These are phyloP conservation scores for Gyrodon lividus DNA, from an alignment of 768 basidiomycete genomes.

Conservation along the genomic window DNA sequence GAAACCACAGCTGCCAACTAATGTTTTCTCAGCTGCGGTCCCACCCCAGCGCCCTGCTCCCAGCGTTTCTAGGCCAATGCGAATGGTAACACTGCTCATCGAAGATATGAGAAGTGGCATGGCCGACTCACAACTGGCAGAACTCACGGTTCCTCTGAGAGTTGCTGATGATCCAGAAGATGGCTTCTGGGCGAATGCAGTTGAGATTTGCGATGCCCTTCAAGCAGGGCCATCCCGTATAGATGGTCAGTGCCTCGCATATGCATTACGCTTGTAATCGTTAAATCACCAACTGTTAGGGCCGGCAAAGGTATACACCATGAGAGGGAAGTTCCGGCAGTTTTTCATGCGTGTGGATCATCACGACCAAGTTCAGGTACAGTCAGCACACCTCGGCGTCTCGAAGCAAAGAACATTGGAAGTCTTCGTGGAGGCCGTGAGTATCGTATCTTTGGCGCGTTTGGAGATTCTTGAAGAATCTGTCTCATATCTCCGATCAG, in stretches of 20 bases:
- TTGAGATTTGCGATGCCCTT: slow-evolving; percentile 55
- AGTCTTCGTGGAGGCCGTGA: slow-evolving; percentile 58
- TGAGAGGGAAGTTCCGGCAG: slow-evolving; percentile 69
- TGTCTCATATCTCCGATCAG: slow-evolving; percentile 17
- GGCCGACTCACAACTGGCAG: slow-evolving; percentile 59
- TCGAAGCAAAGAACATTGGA: slow-evolving; percentile 53
- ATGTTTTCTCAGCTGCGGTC: slow-evolving; percentile 12
- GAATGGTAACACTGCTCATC: slow-evolving; percentile 68
- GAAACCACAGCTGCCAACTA: slow-evolving; percentile 1
- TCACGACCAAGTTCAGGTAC: slow-evolving; percentile 47
- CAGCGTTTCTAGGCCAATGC: slow-evolving; percentile 25
- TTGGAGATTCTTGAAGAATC: background rate
- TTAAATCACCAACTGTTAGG: slow-evolving; percentile 36
- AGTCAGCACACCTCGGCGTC: slow-evolving; percentile 57
- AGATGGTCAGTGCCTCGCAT: slow-evolving; percentile 48
- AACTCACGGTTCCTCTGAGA: slow-evolving; percentile 61
- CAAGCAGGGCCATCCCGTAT: slow-evolving; percentile 64
- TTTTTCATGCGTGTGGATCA: slow-evolving; percentile 61
- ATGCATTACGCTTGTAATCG: background rate
- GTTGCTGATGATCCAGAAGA: slow-evolving; percentile 46
- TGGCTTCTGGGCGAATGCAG: slow-evolving; percentile 72
- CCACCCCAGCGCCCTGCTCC: slow-evolving; percentile 13
- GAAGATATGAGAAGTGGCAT: slow-evolving; percentile 56
- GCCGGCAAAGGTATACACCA: slow-evolving; percentile 64
- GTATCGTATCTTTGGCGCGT: slow-evolving; percentile 15